Conservation (phyloP, 2,329 filamentous ascomycete species). For the Colletotrichum sp. region DNA sequence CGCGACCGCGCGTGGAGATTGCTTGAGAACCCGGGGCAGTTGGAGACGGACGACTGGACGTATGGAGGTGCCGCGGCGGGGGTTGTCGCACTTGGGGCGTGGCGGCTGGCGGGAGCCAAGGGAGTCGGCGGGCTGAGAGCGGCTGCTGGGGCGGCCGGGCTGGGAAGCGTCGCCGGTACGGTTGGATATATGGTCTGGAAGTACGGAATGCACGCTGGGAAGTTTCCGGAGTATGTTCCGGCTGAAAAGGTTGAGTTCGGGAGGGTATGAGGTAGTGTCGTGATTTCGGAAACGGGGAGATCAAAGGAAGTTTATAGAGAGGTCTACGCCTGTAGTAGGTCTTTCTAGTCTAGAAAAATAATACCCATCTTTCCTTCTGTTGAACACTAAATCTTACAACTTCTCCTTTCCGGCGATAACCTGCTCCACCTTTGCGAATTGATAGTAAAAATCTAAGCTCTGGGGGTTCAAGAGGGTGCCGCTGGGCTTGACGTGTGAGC, state of each 20-base stretch:
- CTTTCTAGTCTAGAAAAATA: neutral
- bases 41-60: slow-evolving; percentile 62
- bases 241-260: slow-evolving; percentile 7
- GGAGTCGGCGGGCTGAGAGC: slow-evolving; percentile 40
- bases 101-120: slow-evolving; percentile 27
- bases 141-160: slow-evolving; percentile 46
- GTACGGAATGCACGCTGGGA: slow-evolving; percentile 51
- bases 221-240: slow-evolving; percentile 33
- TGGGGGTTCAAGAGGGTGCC: slow-evolving; percentile 79
- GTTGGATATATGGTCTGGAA: slow-evolving; percentile 54
- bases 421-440: slow-evolving; percentile 76
- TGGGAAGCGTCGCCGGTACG: slow-evolving; percentile 56
- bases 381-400: slow-evolving; percentile 37
- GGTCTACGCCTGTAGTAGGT: neutral
- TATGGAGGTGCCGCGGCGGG: slow-evolving; percentile 43
- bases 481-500: slow-evolving; percentile 74
- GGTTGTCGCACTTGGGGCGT: slow-evolving; percentile 29
- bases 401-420: slow-evolving; percentile 52
- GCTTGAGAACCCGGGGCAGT: slow-evolving; percentile 61
- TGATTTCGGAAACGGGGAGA: neutral
- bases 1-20: slow-evolving; percentile 67
- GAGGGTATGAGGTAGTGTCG: neutral
- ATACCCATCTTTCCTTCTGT: neutral
- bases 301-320: neutral
- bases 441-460: slow-evolving; percentile 79